phyloP scores from a whole-genome alignment of 176 grass and related monocot genomes.

The Hordeum vulgare region DNA sequence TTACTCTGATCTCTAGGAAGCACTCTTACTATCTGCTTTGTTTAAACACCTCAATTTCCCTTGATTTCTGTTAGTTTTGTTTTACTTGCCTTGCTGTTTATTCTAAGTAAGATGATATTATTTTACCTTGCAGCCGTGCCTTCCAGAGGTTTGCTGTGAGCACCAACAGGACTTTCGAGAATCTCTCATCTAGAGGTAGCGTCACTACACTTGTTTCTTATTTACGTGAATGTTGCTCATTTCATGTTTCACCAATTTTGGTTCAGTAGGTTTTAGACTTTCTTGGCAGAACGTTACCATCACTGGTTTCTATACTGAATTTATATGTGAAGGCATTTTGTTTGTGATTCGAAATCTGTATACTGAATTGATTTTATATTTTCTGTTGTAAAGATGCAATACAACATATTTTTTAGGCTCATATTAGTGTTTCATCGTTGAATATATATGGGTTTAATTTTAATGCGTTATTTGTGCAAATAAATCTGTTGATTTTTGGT shows the following conservation, averaged over 20 bases:
- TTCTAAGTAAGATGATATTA: neutral
- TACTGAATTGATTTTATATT: too few species aligned
- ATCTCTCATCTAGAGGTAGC: slow-evolving; percentile 50
- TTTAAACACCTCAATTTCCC: too few species aligned
- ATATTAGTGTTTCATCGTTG: neutral
- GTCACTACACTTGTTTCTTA: neutral
- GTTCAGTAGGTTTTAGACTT: too few species aligned
- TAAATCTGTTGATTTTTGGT: neutral
- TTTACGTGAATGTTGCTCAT: neutral
- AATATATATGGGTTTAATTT: too few species aligned
- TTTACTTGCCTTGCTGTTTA: neutral
- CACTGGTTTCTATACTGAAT: neutral
- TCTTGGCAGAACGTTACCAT: too few species aligned
- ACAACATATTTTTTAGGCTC: neutral
- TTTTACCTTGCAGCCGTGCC: slow-evolving; percentile 35
- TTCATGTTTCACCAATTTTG: too few species aligned
- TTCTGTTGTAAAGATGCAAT: neutral
- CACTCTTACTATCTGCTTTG: too few species aligned
- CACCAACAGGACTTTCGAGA: slow-evolving; percentile 52
- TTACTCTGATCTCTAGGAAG: too few species aligned
- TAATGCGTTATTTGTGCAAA: neutral
- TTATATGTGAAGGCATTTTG: neutral
- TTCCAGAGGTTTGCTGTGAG: slow-evolving; percentile 81
- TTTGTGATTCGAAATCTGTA: neutral
- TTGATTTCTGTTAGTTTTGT: too few species aligned